Evolutionary conservation across 345 rosid genomes (phyloP).

Genomic region (Kernera saxatilis): DNA sequence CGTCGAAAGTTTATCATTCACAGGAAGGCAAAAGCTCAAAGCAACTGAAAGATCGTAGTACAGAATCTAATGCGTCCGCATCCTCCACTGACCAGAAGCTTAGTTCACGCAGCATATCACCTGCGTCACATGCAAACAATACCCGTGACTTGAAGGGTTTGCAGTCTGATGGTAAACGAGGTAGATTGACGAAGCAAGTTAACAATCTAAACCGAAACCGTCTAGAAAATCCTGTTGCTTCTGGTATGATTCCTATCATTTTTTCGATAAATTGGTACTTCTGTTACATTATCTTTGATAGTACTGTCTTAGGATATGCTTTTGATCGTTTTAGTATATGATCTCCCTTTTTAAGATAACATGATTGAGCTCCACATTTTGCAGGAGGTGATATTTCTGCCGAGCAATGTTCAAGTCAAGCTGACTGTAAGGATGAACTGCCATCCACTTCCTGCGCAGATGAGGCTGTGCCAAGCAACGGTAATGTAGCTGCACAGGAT

Average conservation of each 20-base stretch:
- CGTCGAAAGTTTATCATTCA: conserved; percentile 44
- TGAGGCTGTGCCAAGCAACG: conserved; percentile 39
- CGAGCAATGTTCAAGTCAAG: conserved; percentile 47
- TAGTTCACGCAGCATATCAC: conserved; percentile 44
- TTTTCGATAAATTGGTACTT: background rate
- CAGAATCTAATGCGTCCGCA: conserved; percentile 35
- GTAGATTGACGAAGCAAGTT: conserved; percentile 48
- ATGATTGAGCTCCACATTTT: background rate
- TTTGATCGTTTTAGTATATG: background rate
- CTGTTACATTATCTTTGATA: background rate
- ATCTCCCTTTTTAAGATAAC: background rate
- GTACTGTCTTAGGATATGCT: background rate
- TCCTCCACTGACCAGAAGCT: conserved; percentile 56
- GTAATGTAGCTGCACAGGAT: conserved; percentile 48
- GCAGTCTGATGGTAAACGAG: conserved; percentile 56
- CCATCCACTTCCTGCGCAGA: conserved; percentile 49
- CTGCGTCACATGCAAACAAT: conserved; percentile 39
- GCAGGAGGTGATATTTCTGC: conserved; percentile 46
- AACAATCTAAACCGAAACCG: conserved; percentile 45
- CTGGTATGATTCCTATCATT: conserved; percentile 46
- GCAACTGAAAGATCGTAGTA: conserved; percentile 47
- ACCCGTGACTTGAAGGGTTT: conserved; percentile 47
- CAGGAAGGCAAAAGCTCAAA: conserved; percentile 57
- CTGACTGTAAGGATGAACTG: conserved; percentile 55
- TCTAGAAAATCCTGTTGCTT: conserved; percentile 38